Conservation (phyloP, 805 yeast species). For the Suhomyces faveliae region DNA sequence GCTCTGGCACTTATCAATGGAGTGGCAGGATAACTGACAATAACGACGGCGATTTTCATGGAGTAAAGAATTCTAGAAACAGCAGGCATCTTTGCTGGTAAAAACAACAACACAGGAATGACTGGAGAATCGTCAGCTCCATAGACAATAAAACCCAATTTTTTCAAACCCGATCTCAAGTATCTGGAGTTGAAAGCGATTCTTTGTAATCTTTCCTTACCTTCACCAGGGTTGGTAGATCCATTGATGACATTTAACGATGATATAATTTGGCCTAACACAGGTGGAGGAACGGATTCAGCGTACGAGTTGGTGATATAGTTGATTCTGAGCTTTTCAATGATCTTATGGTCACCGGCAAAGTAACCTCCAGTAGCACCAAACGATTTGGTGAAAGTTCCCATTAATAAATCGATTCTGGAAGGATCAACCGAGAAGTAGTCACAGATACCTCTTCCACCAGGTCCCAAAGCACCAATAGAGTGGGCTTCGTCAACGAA, state of each 20-base stretch:
- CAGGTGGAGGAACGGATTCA: slow-evolving; percentile 90
- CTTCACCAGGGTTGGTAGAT: slow-evolving; percentile 87
- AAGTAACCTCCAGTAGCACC: slow-evolving; percentile 99
- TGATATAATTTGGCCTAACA: slow-evolving; percentile 80
- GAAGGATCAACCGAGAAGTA: slow-evolving; percentile 78
- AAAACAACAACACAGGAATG: slow-evolving; percentile 79
- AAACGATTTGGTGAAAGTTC: slow-evolving; percentile 94
- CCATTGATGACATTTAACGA: slow-evolving; percentile 80
- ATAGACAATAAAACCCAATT: slow-evolving; percentile 88
- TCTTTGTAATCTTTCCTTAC: slow-evolving; percentile 83
- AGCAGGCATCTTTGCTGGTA: slow-evolving; percentile 94
- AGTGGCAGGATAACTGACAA: slow-evolving; percentile 98
- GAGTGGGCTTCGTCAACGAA: slow-evolving; percentile 98
- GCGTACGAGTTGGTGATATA: slow-evolving; percentile 73
- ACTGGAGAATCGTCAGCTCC: slow-evolving; percentile 98
- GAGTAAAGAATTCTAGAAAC: slow-evolving; percentile 78
- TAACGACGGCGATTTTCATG: slow-evolving; percentile 86
- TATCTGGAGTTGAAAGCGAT: slow-evolving; percentile 96
- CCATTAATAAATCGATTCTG: slow-evolving; percentile 88
- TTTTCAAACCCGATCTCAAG: slow-evolving; percentile 83
- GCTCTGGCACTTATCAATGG: slow-evolving; percentile 87
- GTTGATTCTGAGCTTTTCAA: slow-evolving; percentile 72
- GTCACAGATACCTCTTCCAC: slow-evolving; percentile 94
- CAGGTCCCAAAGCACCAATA: slow-evolving; percentile 96
- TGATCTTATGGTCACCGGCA: slow-evolving; percentile 68